Percentiles rank a stretch among this genome's conserved stretches.
Conservation (phyloP, 2,329 filamentous ascomycete genomes). For the Sarocladium oryzae region DNA sequence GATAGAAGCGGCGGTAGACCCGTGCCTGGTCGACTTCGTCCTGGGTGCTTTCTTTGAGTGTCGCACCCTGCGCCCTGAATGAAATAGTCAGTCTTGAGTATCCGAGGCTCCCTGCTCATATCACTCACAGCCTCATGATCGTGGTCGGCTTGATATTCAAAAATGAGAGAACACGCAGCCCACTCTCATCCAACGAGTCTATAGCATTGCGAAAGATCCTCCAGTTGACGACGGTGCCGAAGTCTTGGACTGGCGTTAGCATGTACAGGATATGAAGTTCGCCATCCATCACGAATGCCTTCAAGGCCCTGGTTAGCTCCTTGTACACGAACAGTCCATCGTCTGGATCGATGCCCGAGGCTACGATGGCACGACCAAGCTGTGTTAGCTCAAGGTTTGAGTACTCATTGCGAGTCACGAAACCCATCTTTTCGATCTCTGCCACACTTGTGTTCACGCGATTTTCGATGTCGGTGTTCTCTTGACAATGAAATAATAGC, state of each 20-base stretch:
- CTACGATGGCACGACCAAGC: conserved; percentile 64
- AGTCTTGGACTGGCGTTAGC: conserved; percentile 65
- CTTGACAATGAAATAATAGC: conserved; percentile 53
- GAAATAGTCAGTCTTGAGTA: conserved; percentile 13
- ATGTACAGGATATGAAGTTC: conserved; percentile 76
- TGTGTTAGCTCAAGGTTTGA: conserved; percentile 54
- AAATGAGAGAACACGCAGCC: conserved; percentile 59
- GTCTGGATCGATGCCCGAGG: conserved; percentile 65
- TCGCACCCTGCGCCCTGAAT: conserved; percentile 62
- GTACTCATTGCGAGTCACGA: conserved; percentile 45
- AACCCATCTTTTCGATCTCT: conserved; percentile 48
- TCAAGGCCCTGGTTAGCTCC: conserved; percentile 60
- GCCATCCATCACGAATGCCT: conserved; percentile 72
- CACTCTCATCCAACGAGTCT: conserved; percentile 64
- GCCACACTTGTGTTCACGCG: conserved; percentile 54
- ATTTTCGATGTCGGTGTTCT: conserved; percentile 39
- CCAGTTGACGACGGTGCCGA: conserved; percentile 58
- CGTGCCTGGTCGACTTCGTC: conserved; percentile 55
- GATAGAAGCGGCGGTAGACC: conserved; percentile 66
- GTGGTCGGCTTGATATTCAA: conserved; percentile 62
- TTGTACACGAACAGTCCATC: conserved; percentile 68
- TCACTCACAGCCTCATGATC: conserved; percentile 58
- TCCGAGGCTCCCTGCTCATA: background rate
- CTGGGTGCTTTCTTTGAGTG: conserved; percentile 54
- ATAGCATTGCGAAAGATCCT: conserved; percentile 65